phyloP scores from a whole-genome alignment of 2,329 filamentous ascomycete genomes.

The Trichoderma afroharzianum region DNA sequence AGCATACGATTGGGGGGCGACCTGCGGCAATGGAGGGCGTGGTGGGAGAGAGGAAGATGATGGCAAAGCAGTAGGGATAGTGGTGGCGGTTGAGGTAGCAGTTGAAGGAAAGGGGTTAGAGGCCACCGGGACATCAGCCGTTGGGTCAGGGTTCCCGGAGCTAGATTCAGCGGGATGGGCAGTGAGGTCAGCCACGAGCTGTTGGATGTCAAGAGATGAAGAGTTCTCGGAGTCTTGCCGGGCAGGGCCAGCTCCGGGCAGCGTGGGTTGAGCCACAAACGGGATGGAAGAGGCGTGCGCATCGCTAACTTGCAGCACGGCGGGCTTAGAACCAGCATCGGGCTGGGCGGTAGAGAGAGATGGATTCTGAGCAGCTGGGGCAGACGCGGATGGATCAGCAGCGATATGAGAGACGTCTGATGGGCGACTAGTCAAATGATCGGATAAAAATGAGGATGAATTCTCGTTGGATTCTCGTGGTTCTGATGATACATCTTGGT shows the following conservation, averaged over 20 bases:
- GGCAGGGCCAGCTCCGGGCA: slow-evolving; percentile 29
- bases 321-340: slow-evolving; percentile 26
- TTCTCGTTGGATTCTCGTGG: slow-evolving; percentile 34
- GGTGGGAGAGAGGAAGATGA: slow-evolving; percentile 45
- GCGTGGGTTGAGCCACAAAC: slow-evolving; percentile 21
- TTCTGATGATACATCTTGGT: slow-evolving; percentile 40
- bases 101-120: slow-evolving; percentile 28
- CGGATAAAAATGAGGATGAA: slow-evolving; percentile 42
- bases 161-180: slow-evolving; percentile 30
- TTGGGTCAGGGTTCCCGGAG: slow-evolving; percentile 29
- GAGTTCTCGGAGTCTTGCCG: slow-evolving; percentile 29
- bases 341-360: slow-evolving; percentile 26
- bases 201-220: slow-evolving; percentile 37
- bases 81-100: not conserved
- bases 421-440: slow-evolving; percentile 34
- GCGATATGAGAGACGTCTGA: slow-evolving; percentile 29
- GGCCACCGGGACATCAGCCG: slow-evolving; percentile 26
- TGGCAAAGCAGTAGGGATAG: slow-evolving; percentile 35
- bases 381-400: slow-evolving; percentile 31
- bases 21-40: slow-evolving; percentile 42
- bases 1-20: slow-evolving; percentile 35
- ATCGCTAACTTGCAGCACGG: slow-evolving; percentile 25
- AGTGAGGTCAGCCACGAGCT: slow-evolving; percentile 41
- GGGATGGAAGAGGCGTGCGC: slow-evolving; percentile 21
- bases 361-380: slow-evolving; percentile 26